A percentile compares a stretch with the other conserved stretches of the same genome.
Conservation (phyloP, 176 grass and related monocot genomes). For the Aegilops umbellulata region DNA sequence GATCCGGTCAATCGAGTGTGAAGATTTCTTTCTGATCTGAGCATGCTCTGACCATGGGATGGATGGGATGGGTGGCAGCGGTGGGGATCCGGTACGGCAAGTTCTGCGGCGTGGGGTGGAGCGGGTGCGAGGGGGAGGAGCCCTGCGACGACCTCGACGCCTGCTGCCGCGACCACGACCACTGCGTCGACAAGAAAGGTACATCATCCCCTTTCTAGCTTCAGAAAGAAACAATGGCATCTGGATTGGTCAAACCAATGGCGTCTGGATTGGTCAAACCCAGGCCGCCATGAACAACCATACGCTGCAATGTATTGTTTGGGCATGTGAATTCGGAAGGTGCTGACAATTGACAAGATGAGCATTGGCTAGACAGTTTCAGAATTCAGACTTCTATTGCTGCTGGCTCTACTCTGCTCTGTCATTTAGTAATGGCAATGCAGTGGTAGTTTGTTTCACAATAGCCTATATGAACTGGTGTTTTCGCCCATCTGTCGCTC, state of each 20-base stretch:
- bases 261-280: too few species aligned
- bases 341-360: too few species aligned
- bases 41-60: neutral
- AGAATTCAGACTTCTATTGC: too few species aligned
- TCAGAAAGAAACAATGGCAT: too few species aligned
- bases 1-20: neutral
- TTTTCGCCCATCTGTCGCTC: neutral
- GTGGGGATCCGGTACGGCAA: constrained; percentile 87
- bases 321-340: too few species aligned
- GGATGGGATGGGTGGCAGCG: constrained; percentile 21
- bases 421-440: too few species aligned
- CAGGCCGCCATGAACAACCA: too few species aligned
- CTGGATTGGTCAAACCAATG: too few species aligned
- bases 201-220: neutral
- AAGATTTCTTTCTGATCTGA: neutral
- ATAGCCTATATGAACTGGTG: neutral
- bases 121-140: constrained; percentile 81
- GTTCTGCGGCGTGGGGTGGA: constrained; percentile 85
- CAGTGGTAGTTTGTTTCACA: too few species aligned
- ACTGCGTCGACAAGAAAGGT: constrained; percentile 94
- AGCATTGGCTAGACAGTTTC: too few species aligned
- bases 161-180: constrained; percentile 82
- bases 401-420: too few species aligned
- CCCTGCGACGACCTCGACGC: constrained; percentile 95
- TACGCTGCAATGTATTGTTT: too few species aligned